Evolutionary conservation across 2,329 filamentous ascomycete genomes (phyloP).

Genomic region (Aspergillus unguis): DNA sequence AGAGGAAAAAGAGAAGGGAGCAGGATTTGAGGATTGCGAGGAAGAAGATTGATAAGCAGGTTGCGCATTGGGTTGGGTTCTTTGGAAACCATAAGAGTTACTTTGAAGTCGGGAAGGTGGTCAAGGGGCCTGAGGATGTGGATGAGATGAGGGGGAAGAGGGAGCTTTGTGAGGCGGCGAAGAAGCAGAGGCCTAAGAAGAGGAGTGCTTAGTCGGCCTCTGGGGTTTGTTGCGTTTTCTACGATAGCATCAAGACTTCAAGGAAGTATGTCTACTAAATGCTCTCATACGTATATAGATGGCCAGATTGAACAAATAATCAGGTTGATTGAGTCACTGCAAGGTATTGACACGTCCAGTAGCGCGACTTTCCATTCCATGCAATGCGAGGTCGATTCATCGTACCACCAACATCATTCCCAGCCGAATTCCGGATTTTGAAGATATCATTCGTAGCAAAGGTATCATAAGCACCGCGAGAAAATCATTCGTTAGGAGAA

Average conservation of each 20-base stretch:
- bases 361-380: constrained; percentile 31
- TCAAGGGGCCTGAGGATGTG: constrained; percentile 48
- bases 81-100: constrained; percentile 80
- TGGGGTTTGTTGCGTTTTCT: background rate
- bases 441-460: constrained; percentile 40
- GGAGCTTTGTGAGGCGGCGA: constrained; percentile 68
- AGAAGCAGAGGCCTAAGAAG: constrained; percentile 60
- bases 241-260: background rate
- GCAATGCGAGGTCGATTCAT: constrained; percentile 29
- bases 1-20: constrained; percentile 53
- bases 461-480: constrained; percentile 37
- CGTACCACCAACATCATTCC: constrained; percentile 34
- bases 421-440: constrained; percentile 35
- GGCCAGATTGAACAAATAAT: constrained; percentile 21
- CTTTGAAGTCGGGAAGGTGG: constrained; percentile 71
- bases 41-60: constrained; percentile 61
- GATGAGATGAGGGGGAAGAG: constrained; percentile 51
- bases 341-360: constrained; percentile 33
- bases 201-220: constrained; percentile 14
- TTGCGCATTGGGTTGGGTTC: constrained; percentile 80
- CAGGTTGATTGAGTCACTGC: constrained; percentile 26
- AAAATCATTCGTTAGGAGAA: constrained; percentile 27
- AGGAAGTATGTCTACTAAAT: too few species aligned
- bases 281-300: background rate
- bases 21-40: constrained; percentile 64